These are phyloP conservation scores for Dendrostoma leiphaemia DNA, from an alignment of 2,329 filamentous ascomycete species.

Conservation along the genomic window DNA sequence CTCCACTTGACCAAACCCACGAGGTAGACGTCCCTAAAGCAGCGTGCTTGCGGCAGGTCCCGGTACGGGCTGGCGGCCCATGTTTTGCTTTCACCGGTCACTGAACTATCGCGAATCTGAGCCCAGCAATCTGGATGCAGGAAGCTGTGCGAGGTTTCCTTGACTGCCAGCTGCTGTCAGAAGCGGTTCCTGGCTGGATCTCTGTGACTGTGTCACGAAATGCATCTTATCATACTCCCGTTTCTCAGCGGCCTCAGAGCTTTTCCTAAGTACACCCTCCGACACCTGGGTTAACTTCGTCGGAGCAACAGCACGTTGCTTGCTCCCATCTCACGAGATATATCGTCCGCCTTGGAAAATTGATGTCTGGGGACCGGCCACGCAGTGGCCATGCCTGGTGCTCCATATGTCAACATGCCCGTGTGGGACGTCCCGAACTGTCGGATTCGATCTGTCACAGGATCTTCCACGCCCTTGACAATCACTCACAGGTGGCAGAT, in stretches of 20 bases:
- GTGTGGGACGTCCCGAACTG: conserved; percentile 14
- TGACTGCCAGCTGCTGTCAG: neutral
- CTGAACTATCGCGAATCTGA: neutral
- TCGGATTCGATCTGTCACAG: conserved; percentile 10
- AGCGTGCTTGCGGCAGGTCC: conserved; percentile 1
- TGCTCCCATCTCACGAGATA: neutral
- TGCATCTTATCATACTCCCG: neutral
- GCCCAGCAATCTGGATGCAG: neutral
- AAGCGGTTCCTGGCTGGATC: conserved; percentile 5
- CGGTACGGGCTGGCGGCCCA: neutral
- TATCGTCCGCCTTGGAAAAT: neutral
- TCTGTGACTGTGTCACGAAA: conserved; percentile 9
- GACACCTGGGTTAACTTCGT: neutral
- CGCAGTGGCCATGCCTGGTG: neutral
- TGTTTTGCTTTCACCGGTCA: neutral
- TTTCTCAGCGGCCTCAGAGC: neutral
- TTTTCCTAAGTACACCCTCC: neutral
- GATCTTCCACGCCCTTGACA: neutral
- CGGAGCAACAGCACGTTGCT: neutral
- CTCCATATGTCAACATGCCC: neutral
- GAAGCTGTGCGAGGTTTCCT: conserved; percentile 4
- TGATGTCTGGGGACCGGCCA: conserved; percentile 6
- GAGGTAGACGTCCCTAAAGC: too few species aligned
- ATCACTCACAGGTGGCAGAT: too few species aligned
- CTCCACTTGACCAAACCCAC: conserved; percentile 1